Evolutionary conservation across 1,139 yeast species (phyloP), one percentile per base, ranked within the genome.

Genomic region (Candida gigantensis): DNA sequence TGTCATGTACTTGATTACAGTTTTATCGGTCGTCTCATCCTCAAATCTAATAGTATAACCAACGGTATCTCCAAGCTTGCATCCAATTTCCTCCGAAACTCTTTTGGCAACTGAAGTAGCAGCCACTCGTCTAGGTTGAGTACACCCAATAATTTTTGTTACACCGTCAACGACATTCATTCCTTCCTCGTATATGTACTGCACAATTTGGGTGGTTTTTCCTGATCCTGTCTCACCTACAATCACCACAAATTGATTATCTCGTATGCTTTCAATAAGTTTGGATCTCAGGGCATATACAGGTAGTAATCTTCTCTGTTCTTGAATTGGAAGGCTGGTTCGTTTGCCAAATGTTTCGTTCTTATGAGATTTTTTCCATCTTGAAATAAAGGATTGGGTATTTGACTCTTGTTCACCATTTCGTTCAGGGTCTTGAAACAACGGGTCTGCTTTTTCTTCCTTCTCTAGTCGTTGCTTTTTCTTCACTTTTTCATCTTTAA

Each of bases 151-250:
- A 74, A 67, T 20, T 76, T 87, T 76, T 0, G 76, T 71, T 42
- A 71, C 76, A 17, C 77, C 77, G 2, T 71, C 76, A 28, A 72
- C 56, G 5, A 71, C 74, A 28, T 71, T 46, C 46, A 71, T 68
- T 75, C 89, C 97, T 57, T 92, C 97, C 49, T 82, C 89, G 30
- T 90, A 72, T 20, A 92, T 96, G 66, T 89, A 90, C 61, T 90
- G 97, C 3, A 97, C 96, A 44, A 90, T 89, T 62, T 90, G 97
- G 1, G 97, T 90, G 17, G 97, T 90, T 59, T 90, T 90, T 74
- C 97, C 97, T 11, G 96, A 87, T 62, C 97, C 97, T 1, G 98
- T 92, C 61, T 92, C 98, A 68, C 98, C 98, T 30, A 92, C 97
- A 62, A 92, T 89, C 31, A 92, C 97, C 95, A 92, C 85, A 56